Percentiles rank a stretch among this genome's conserved stretches.
phyloP scores from a whole-genome alignment of 495 filamentous ascomycete genomes.

The Penicilliopsis zonata region DNA sequence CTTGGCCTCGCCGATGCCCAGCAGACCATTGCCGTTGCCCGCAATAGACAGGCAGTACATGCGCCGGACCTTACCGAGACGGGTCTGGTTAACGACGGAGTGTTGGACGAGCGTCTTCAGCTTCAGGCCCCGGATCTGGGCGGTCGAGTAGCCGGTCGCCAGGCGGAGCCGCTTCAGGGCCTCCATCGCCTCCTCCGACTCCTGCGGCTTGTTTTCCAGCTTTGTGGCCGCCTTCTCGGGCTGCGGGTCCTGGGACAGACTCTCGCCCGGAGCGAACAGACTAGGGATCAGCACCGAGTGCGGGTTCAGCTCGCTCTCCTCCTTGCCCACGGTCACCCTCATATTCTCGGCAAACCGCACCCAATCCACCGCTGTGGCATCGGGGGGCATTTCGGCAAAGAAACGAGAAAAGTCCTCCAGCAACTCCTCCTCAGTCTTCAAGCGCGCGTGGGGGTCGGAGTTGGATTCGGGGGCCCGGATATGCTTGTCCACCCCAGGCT shows the following conservation, averaged over 20 bases:
- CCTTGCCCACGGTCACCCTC: conserved; percentile 38
- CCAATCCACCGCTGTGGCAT: conserved; percentile 29
- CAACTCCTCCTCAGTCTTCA: conserved; percentile 49
- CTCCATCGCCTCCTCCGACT: conserved; percentile 36
- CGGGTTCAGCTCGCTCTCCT: conserved; percentile 37
- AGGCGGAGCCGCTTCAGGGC: conserved; percentile 46
- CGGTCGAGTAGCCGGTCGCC: conserved; percentile 52
- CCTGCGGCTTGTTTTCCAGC: conserved; percentile 3
- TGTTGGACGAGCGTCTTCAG: conserved; percentile 59
- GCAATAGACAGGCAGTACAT: conserved; percentile 62
- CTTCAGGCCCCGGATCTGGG: conserved; percentile 41
- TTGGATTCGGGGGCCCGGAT: conserved; percentile 40
- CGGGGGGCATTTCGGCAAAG: conserved; percentile 38
- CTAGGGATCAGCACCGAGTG: conserved; percentile 32
- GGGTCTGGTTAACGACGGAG: conserved; percentile 80
- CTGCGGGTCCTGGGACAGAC: conserved; percentile 25
- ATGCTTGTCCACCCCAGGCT: conserved; percentile 62
- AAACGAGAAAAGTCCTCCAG: conserved; percentile 44
- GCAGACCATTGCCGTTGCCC: conserved; percentile 70
- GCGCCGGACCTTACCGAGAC: conserved; percentile 79
- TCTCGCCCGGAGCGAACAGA: conserved; percentile 35
- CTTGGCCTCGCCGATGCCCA: conserved; percentile 88
- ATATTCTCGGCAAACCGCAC: conserved; percentile 32
- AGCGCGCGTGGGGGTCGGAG: conserved; percentile 45
- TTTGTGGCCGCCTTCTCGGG: conserved; percentile 15